Conservation (phyloP, 371 early-diverging fungal genomes). For the Choanephora cucurbitarum region DNA sequence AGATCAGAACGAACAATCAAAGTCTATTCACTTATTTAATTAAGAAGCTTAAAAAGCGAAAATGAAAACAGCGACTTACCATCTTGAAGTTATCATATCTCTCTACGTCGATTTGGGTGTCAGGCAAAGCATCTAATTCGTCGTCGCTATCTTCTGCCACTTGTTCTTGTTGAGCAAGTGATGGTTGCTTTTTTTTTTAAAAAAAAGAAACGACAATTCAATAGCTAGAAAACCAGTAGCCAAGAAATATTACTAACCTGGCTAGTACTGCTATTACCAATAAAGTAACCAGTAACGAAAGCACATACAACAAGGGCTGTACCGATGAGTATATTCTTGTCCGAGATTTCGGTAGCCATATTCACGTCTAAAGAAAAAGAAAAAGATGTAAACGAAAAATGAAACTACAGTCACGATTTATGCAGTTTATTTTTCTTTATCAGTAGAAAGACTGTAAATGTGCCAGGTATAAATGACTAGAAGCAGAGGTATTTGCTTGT, state of each 20-base stretch:
- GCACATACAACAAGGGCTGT: conserved; percentile 25
- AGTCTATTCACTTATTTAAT: conserved; percentile 43
- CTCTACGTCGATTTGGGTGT: conserved; percentile 27
- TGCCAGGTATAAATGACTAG: too few relatives aligned
- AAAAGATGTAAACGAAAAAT: not conserved
- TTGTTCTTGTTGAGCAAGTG: not conserved
- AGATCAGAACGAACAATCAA: conserved; percentile 88
- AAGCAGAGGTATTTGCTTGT: too few relatives aligned
- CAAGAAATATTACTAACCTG: conserved; percentile 5
- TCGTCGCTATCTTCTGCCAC: conserved; percentile 33
- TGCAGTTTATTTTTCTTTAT: too few relatives aligned
- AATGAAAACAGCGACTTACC: conserved; percentile 22
- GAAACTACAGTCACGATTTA: too few relatives aligned
- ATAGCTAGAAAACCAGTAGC: too few relatives aligned
- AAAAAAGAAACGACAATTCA: too few relatives aligned
- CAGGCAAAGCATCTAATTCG: conserved; percentile 41
- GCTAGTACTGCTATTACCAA: conserved; percentile 21
- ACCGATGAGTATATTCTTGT: not conserved
- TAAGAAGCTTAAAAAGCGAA: not conserved
- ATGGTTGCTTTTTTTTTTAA: not conserved
- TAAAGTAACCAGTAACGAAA: conserved; percentile 30
- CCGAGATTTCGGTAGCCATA: not conserved
- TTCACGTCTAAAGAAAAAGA: not conserved
- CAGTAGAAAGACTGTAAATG: too few relatives aligned
- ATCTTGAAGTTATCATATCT: conserved; percentile 53